Conservation (phyloP, 495 filamentous ascomycete species). For the Polyplosphaeria fusca region DNA sequence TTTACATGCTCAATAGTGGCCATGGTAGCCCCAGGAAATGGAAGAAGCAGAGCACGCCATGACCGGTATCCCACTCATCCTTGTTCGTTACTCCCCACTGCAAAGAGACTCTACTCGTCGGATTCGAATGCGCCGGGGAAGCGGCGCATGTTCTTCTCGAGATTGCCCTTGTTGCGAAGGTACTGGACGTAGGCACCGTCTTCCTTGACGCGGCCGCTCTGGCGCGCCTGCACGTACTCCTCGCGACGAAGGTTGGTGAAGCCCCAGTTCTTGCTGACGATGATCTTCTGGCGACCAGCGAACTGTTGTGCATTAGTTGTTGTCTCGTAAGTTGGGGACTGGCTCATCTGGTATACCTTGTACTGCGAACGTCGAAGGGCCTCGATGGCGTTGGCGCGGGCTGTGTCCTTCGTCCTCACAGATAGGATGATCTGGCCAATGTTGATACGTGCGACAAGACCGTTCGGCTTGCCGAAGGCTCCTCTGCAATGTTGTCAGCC, state of each 20-base stretch:
- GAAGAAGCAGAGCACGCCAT: conserved; percentile 28
- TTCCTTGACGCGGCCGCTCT: conserved; percentile 81
- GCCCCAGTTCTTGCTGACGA: conserved; percentile 99
- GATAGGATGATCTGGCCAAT: conserved; percentile 97
- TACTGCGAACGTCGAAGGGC: conserved; percentile 98
- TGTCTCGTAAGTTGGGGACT: not conserved
- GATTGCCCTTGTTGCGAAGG: conserved; percentile 80
- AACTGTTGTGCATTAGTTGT: conserved; percentile 51
- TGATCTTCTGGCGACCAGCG: conserved; percentile 99
- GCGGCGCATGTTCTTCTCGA: conserved; percentile 80
- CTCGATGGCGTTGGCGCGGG: conserved; percentile 92
- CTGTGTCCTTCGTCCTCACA: conserved; percentile 89
- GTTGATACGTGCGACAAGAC: conserved; percentile 96
- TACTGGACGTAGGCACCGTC: conserved; percentile 99
- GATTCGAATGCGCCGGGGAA: conserved; percentile 85
- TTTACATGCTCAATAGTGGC: too few species aligned
- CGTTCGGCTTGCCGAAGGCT: conserved; percentile 99
- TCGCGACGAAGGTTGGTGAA: conserved; percentile 97
- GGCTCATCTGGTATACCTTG: conserved; percentile 53
- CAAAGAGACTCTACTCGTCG: conserved; percentile 34
- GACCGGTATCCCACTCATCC: conserved; percentile 21
- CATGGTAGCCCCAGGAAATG: too few species aligned
- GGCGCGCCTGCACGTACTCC: conserved; percentile 90
- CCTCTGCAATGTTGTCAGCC: too few species aligned
- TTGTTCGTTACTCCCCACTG: not conserved